Evolutionary conservation across 164 flowering plant species (phyloP), one percentile per base, ranked within the genome.

Genomic region (Liquidambar formosana): DNA sequence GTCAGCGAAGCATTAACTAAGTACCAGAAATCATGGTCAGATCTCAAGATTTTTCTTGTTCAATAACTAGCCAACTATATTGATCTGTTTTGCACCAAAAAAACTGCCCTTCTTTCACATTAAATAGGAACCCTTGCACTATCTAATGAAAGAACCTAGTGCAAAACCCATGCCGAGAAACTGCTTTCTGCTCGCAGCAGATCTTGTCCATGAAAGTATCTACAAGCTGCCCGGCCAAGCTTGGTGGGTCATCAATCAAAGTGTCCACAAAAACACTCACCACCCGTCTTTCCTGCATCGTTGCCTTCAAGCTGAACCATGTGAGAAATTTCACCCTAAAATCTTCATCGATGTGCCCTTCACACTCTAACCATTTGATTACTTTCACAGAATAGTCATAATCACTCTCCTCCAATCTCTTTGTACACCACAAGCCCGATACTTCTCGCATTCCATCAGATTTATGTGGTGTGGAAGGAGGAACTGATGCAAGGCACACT

Each of bases 251-350:
- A 54, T 90, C 92, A 44, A 82, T 73, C 33, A 92, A 71, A 23
- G 86, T 72, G 61, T 88, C 83, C 33, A 92, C 79, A 59, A 87
- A 90, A 23, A 71, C 86, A 66, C 76, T 82, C 2, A 90, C 95
- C 51, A 88, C 84, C 68, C 86, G 77, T 38, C 83, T 80, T 54
- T 90, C 89, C 60, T 85, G 83, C 63, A 22, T 67, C 13, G 83
- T 82, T 6, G 96, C 86, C 78, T 78, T 86, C 80, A 88, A 70
- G 84, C 93, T 87, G 72, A 86, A 93, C 97, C 97, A 93, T 21
- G 92, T 88, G 4, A 90, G 80, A 67, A 93, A 87, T 71, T 84
- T 91, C 67, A 88, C 82, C 48, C 92, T 75, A 64, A 90, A 90
- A 9, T 78, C 79, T 63, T 78, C 74, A 21, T 79, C 82, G 23